Evolutionary conservation across 1,284 basidiomycete species (phyloP), one percentile per base, ranked within the genome.

Genomic region (Macrocystidia cucumis): DNA sequence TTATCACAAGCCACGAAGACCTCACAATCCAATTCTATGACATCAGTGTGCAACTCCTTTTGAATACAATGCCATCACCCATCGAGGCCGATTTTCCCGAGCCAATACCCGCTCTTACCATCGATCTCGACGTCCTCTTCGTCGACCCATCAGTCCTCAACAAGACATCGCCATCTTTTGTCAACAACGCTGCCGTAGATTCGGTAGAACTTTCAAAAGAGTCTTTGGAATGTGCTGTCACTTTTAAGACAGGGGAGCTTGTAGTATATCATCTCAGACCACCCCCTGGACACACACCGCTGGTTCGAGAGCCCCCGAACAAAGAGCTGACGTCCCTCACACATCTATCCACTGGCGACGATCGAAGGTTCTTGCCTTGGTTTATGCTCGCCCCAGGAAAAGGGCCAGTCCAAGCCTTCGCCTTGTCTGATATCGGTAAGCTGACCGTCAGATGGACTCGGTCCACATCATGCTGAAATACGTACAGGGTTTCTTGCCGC

Each of bases 401-500:
- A 35, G 76, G 73, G 0, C 57, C 62, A 2, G 63, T 75, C 2
- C 64, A 70, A 2, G 63, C 72, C 11, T 75, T 65, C 47, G 74
- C 78, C 2, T 55, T 85, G 9, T 79, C 79, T 1, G 77, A 87
- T 52, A 72, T 81, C 36, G 86, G 82, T 84, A 47, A 48, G 72
- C 3, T 9, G 9, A 8, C 4, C 20, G 4, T 39, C 9, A 9
- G 7, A 16, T 27, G n/a, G n/a, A n/a, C n/a, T n/a, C n/a, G n/a
- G 30, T 23, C 17, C 34, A 7, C 8, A 17, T 25, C 16, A 29
- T 29, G 30, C 32, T 8, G 22, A 17, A 34, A 23, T 17, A 5
- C 19, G n/a, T n/a, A n/a, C 45, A 86, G 87, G 87, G 2, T 87
- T 91, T 52, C 58, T 88, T 24, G 82, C 86, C 1, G 65, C 78